These are phyloP conservation scores for Kodamaea arcana DNA, from an alignment of 1,139 yeast genomes.

Conservation along the genomic window DNA sequence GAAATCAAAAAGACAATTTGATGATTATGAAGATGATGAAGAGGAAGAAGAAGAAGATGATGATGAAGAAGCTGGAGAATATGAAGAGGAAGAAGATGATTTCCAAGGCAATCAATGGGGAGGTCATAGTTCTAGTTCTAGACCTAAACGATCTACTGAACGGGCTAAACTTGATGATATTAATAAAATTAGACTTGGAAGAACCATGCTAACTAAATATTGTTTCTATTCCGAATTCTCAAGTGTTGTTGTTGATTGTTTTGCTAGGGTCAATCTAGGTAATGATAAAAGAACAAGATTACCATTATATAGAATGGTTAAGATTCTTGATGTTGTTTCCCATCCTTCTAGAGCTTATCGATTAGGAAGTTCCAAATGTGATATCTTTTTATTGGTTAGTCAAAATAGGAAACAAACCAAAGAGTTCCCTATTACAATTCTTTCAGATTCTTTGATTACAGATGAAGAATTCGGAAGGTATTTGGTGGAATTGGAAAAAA, in stretches of 20 bases:
- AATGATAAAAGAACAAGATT: slow-evolving; percentile 55
- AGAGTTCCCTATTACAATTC: slow-evolving; percentile 68
- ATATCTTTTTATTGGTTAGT: slow-evolving; percentile 60
- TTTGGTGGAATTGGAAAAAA: slow-evolving; percentile 54
- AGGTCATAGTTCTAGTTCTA: slow-evolving; percentile 11
- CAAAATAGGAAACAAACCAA: slow-evolving; percentile 66
- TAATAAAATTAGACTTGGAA: slow-evolving; percentile 70
- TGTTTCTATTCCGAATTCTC: slow-evolving; percentile 82
- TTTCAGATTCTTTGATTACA: slow-evolving; percentile 72
- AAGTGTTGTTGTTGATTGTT: slow-evolving; percentile 65
- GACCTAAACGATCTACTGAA: slow-evolving; percentile 24
- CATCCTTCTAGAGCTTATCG: slow-evolving; percentile 54
- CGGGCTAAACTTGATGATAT: slow-evolving; percentile 53
- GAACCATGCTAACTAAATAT: slow-evolving; percentile 67
- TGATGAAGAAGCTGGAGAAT: slow-evolving; percentile 39
- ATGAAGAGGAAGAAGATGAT: slow-evolving; percentile 37
- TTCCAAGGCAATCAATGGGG: slow-evolving; percentile 17
- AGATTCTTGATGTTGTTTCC: slow-evolving; percentile 55
- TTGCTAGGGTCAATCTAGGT: slow-evolving; percentile 80
- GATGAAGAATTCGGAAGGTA: slow-evolving; percentile 72
- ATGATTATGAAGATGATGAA: slow-evolving; percentile 23
- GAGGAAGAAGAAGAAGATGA: slow-evolving; percentile 33
- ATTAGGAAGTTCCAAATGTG: slow-evolving; percentile 52
- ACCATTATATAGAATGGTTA: slow-evolving; percentile 80
- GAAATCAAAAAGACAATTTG: slow-evolving; percentile 39